These are phyloP conservation scores for Pseudonectria buxi DNA, from an alignment of 2,329 filamentous ascomycete species.

Conservation along the genomic window DNA sequence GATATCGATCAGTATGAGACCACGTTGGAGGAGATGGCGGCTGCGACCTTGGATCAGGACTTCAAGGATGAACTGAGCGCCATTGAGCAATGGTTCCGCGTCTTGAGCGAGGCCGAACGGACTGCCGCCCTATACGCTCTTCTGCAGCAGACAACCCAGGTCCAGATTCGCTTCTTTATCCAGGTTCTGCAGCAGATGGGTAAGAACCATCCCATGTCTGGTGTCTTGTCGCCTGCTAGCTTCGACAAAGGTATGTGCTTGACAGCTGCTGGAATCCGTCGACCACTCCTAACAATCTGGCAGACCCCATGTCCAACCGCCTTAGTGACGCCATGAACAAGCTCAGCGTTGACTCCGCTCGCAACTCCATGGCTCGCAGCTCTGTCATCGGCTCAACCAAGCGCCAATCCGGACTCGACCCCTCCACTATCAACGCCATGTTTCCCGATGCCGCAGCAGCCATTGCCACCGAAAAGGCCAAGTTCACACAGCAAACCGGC, in stretches of 20 bases:
- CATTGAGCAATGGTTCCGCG: slow-evolving; percentile 99
- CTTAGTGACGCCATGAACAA: slow-evolving; percentile 96
- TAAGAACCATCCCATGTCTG: slow-evolving; percentile 95
- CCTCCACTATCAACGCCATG: slow-evolving; percentile 95
- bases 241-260: slow-evolving; percentile 79
- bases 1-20: slow-evolving; percentile 99
- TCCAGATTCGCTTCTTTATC: slow-evolving; percentile 98
- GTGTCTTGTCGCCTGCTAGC: slow-evolving; percentile 86
- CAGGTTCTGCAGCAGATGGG: slow-evolving; percentile 99
- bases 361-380: slow-evolving; percentile 79
- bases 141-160: slow-evolving; percentile 95
- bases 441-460: slow-evolving; percentile 96
- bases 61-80: slow-evolving; percentile 99
- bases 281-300: slow-evolving; percentile 9
- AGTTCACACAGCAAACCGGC: slow-evolving; percentile 92
- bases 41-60: slow-evolving; percentile 95
- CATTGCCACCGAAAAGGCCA: slow-evolving; percentile 97
- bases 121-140: slow-evolving; percentile 93
- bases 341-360: slow-evolving; percentile 76
- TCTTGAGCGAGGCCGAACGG: slow-evolving; percentile 91
- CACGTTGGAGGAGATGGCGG: slow-evolving; percentile 98
- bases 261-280: not conserved
- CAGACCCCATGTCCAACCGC: slow-evolving; percentile 95
- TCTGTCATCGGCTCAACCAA: slow-evolving; percentile 69
- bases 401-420: slow-evolving; percentile 89